A percentile compares a stretch with the other conserved stretches of the same genome.
phyloP scores from a whole-genome alignment of 805 yeast genomes.

The Starmera amethionina region DNA sequence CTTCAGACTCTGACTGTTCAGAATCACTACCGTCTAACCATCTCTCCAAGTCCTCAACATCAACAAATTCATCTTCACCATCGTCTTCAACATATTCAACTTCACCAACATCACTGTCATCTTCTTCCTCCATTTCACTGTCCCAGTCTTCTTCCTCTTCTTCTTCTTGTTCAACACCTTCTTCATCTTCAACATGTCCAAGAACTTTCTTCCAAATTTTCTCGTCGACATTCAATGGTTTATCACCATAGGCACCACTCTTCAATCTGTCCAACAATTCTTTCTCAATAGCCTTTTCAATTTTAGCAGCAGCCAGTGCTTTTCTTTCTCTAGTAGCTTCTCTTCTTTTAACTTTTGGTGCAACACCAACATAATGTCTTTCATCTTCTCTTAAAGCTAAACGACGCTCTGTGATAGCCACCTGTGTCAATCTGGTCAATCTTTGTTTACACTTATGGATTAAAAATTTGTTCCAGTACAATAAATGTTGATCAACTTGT shows the following conservation, averaged over 20 bases:
- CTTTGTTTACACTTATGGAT: slow-evolving; percentile 95
- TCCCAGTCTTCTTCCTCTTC: slow-evolving; percentile 40
- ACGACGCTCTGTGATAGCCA: slow-evolving; percentile 90
- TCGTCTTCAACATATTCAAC: slow-evolving; percentile 87
- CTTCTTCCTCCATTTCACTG: slow-evolving; percentile 40
- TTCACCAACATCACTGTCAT: slow-evolving; percentile 55
- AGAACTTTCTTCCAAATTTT: slow-evolving; percentile 91
- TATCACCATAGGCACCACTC: slow-evolving; percentile 97
- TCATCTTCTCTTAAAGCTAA: slow-evolving; percentile 86
- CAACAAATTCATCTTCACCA: slow-evolving; percentile 86
- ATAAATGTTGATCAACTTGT: slow-evolving; percentile 79
- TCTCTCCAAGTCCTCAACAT: slow-evolving; percentile 84
- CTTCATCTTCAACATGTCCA: slow-evolving; percentile 70
- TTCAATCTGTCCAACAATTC: slow-evolving; percentile 90
- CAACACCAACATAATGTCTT: slow-evolving; percentile 85
- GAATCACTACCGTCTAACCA: slow-evolving; percentile 59
- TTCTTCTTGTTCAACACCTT: slow-evolving; percentile 35
- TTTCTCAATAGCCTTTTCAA: slow-evolving; percentile 93
- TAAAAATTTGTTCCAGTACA: slow-evolving; percentile 89
- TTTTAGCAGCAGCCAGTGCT: slow-evolving; percentile 93
- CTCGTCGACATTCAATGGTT: slow-evolving; percentile 94
- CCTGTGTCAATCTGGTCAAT: slow-evolving; percentile 88
- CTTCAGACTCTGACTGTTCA: slow-evolving; percentile 25
- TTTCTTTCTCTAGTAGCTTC: slow-evolving; percentile 93
- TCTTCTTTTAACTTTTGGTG: slow-evolving; percentile 90